Evolutionary conservation across 2,329 filamentous ascomycete genomes (phyloP).

Genomic region (Fusarium humuli): DNA sequence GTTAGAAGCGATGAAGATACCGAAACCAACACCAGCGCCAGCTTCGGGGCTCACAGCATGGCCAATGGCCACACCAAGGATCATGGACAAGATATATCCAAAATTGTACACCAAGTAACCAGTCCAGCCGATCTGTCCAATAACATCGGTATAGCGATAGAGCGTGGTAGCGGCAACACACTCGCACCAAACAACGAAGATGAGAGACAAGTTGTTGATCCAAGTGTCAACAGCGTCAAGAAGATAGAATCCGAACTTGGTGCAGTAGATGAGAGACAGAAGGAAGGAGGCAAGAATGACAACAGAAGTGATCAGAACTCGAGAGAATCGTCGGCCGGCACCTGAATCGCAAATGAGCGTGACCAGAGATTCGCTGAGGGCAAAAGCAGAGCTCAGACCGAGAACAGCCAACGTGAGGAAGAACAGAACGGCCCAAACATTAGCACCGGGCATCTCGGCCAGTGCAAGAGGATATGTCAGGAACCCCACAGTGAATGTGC

Average conservation of each 20-base stretch:
- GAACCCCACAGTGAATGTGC: neutral
- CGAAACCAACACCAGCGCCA: neutral
- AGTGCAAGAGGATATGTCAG: neutral
- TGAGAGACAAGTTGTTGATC: neutral
- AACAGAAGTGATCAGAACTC: neutral
- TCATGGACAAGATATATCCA: neutral
- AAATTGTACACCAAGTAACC: neutral
- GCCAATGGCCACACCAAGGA: neutral
- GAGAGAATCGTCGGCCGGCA: neutral
- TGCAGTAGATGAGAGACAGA: neutral
- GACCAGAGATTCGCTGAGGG: neutral
- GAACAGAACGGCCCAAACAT: neutral
- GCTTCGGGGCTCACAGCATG: neutral
- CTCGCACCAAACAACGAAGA: neutral
- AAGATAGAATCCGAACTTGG: slow-evolving; percentile 1
- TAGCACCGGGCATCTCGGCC: neutral
- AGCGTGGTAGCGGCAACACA: neutral
- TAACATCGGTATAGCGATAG: neutral
- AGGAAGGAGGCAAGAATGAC: neutral
- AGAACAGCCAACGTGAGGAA: neutral
- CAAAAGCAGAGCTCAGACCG: slow-evolving; percentile 1
- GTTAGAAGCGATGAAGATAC: neutral
- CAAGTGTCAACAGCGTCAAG: neutral
- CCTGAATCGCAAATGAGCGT: slow-evolving; percentile 1
- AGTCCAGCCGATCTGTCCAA: neutral